Evolutionary conservation across 2,329 filamentous ascomycete genomes (phyloP).

Genomic region (Ascochyta fabae): DNA sequence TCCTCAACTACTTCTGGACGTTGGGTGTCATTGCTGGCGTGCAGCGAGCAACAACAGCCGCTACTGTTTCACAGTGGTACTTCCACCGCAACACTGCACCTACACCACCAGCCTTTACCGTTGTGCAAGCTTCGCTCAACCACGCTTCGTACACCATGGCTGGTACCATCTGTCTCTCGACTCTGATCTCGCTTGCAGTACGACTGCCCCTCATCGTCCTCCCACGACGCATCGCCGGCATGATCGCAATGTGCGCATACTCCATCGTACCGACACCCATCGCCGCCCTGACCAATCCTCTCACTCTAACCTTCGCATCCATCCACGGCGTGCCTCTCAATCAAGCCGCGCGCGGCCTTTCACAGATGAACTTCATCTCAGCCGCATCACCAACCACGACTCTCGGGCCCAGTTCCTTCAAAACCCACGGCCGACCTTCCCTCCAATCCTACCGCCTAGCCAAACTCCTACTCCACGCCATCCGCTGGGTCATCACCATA

Average conservation of each 20-base stretch:
- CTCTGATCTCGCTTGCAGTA: conserved; percentile 78
- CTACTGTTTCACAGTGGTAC: conserved; percentile 98
- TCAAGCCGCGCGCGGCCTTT: conserved; percentile 77
- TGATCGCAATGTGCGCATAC: conserved; percentile 75
- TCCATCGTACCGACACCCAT: conserved; percentile 85
- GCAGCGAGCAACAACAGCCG: conserved; percentile 88
- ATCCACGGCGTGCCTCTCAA: conserved; percentile 88
- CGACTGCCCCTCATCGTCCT: conserved; percentile 85
- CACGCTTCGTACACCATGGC: conserved; percentile 88
- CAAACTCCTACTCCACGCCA: conserved; percentile 89
- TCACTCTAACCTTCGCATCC: conserved; percentile 90
- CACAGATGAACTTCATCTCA: conserved; percentile 81
- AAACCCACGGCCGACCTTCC: conserved; percentile 52
- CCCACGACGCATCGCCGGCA: conserved; percentile 73
- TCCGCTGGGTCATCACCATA: conserved; percentile 87
- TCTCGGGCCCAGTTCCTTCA: conserved; percentile 51
- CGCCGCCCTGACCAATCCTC: conserved; percentile 83
- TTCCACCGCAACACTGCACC: conserved; percentile 89
- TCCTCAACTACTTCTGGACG: conserved; percentile 95
- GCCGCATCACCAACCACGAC: conserved; percentile 76
- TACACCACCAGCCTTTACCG: conserved; percentile 75
- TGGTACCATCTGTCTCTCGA: conserved; percentile 89
- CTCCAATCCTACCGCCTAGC: conserved; percentile 89
- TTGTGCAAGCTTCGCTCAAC: conserved; percentile 80
- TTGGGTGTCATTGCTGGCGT: conserved; percentile 85